Conservation (phyloP, 306 rosid species). For the Acacia crassicarpa region DNA sequence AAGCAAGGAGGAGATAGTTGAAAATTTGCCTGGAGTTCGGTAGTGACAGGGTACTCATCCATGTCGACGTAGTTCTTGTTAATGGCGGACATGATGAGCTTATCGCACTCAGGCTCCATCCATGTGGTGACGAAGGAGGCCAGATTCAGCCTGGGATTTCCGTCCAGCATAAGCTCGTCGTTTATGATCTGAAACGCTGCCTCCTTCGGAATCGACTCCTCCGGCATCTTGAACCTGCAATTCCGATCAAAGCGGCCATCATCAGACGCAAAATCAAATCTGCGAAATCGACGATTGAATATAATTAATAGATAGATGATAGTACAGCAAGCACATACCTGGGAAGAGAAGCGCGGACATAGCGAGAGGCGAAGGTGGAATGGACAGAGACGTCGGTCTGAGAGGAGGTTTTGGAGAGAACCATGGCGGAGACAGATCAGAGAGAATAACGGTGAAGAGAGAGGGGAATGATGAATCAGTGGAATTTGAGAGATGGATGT, state of each 20-base stretch:
- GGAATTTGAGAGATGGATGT: background rate
- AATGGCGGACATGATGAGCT: slow-evolving; percentile 67
- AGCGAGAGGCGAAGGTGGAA: slow-evolving; percentile 90
- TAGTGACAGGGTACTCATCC: slow-evolving; percentile 96
- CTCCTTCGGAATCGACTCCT: slow-evolving; percentile 47
- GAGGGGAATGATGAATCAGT: background rate
- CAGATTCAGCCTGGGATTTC: slow-evolving; percentile 49
- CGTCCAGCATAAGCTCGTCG: slow-evolving; percentile 56
- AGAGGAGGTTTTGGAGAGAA: slow-evolving; percentile 67
- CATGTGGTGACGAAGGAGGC: slow-evolving; percentile 56
- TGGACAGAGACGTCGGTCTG: slow-evolving; percentile 67
- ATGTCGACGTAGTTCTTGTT: slow-evolving; percentile 93
- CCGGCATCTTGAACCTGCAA: slow-evolving; percentile 46
- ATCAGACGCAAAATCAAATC: background rate
- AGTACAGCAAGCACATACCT: slow-evolving; percentile 39
- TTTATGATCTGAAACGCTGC: slow-evolving; percentile 54
- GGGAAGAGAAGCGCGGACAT: slow-evolving; percentile 76
- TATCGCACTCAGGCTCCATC: slow-evolving; percentile 82
- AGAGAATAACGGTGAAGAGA: background rate
- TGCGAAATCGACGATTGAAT: background rate
- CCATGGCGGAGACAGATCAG: slow-evolving; percentile 44
- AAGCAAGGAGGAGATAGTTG: background rate
- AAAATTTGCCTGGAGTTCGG: slow-evolving; percentile 67
- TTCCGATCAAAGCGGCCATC: background rate
- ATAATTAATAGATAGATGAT: background rate